Evolutionary conservation across 352 stramenopile species (phyloP).

Genomic region (Globisporangium iwayamae): DNA sequence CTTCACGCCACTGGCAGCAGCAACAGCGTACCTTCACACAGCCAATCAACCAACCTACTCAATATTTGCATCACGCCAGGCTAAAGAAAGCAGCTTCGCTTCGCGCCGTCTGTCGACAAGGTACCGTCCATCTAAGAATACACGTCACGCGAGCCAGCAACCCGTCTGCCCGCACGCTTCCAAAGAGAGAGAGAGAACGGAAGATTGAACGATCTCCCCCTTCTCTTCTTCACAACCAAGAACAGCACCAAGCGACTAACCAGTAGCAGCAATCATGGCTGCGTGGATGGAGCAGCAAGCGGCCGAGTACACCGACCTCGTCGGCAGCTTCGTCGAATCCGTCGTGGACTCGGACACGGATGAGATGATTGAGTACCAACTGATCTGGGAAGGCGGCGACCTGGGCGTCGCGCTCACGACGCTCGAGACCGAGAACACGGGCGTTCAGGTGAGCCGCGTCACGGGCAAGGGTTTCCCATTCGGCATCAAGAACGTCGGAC

Average conservation of each 20-base stretch:
- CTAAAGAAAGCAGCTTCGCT: not conserved
- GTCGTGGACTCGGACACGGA: slow-evolving; percentile 80
- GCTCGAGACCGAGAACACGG: slow-evolving; percentile 44
- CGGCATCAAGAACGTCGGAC: slow-evolving; percentile 85
- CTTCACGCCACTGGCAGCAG: not conserved
- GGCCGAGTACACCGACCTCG: slow-evolving; percentile 78
- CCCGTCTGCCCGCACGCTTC: not conserved
- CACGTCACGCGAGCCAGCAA: not conserved
- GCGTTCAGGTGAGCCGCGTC: slow-evolving; percentile 76
- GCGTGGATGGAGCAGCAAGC: slow-evolving; percentile 85
- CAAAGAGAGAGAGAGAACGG: not conserved
- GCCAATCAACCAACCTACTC: not conserved
- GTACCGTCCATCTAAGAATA: slow-evolving; percentile 6
- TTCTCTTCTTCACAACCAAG: not conserved
- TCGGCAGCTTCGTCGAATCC: slow-evolving; percentile 83
- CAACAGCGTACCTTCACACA: not conserved
- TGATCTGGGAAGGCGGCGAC: slow-evolving; percentile 87
- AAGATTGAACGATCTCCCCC: not conserved
- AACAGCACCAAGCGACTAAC: slow-evolving; percentile 21
- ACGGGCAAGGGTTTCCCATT: slow-evolving; percentile 87
- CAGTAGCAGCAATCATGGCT: slow-evolving; percentile 8
- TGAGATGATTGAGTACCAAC: slow-evolving; percentile 85
- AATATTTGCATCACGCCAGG: not conserved
- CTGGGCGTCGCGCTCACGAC: slow-evolving; percentile 81
- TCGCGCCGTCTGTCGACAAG: not conserved